Percentiles rank a stretch among this genome's conserved stretches.
These are phyloP conservation scores for Xylaria sp. DNA, from an alignment of 2,329 filamentous ascomycete genomes.

Conservation along the genomic window DNA sequence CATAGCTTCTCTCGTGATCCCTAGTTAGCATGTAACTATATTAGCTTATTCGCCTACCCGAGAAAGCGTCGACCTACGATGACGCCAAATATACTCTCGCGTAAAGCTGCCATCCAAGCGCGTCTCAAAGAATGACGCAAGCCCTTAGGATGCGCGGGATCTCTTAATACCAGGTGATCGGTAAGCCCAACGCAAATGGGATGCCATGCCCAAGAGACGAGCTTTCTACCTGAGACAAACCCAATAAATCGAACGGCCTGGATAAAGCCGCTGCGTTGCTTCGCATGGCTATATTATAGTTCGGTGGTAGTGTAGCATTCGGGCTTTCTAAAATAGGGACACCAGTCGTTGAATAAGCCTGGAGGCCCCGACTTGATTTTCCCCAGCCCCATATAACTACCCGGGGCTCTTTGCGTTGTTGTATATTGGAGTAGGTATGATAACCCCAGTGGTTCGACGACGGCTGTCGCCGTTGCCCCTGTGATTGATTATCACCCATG, in stretches of 20 bases:
- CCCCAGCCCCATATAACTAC: background rate
- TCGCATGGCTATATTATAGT: slow-evolving; percentile 23
- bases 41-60: background rate
- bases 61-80: background rate
- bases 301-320: slow-evolving; percentile 30
- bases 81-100: background rate
- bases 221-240: slow-evolving; percentile 28
- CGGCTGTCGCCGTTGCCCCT: slow-evolving; percentile 25
- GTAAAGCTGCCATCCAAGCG: slow-evolving; percentile 9
- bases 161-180: slow-evolving; percentile 34
- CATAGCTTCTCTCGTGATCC: background rate
- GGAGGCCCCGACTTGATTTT: background rate
- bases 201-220: background rate
- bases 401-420: too few species aligned
- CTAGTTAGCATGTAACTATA: background rate
- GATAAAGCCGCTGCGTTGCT: slow-evolving; percentile 29
- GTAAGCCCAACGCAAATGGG: slow-evolving; percentile 16
- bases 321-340: slow-evolving; percentile 23
- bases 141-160: slow-evolving; percentile 15
- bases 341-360: background rate
- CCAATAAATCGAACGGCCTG: slow-evolving; percentile 26
- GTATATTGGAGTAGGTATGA: too few species aligned
- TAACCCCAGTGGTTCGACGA: slow-evolving; percentile 15
- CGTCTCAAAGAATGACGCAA: slow-evolving; percentile 28
- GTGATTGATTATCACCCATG: background rate